phyloP scores from a whole-genome alignment of 2,329 filamentous ascomycete species.

The Fusarium sterilihyphosum region DNA sequence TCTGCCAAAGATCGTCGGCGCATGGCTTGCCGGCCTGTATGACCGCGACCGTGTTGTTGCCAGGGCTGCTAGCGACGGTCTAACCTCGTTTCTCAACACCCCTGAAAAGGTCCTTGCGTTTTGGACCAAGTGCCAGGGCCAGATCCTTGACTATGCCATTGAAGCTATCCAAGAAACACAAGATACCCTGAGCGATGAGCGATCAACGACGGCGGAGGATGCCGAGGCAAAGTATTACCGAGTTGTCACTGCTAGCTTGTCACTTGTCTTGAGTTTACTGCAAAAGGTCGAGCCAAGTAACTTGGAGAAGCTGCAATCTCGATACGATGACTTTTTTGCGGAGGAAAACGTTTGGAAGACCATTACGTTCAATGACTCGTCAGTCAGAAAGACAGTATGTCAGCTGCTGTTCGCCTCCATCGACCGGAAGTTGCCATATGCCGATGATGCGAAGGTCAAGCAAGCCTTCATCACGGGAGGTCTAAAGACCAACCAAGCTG shows the following conservation, averaged over 20 bases:
- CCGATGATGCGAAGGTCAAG: conserved; percentile 61
- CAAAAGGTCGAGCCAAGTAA: conserved; percentile 61
- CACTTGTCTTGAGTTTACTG: conserved; percentile 64
- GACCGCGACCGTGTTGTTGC: conserved; percentile 84
- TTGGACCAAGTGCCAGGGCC: conserved; percentile 82
- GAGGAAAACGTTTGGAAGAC: conserved; percentile 74
- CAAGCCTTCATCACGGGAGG: conserved; percentile 76
- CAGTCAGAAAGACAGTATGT: conserved; percentile 61
- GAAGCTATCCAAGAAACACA: conserved; percentile 83
- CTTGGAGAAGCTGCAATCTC: conserved; percentile 66
- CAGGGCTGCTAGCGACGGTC: conserved; percentile 79
- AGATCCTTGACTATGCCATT: conserved; percentile 84
- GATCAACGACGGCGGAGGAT: conserved; percentile 85
- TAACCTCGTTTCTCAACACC: conserved; percentile 79
- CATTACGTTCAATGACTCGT: conserved; percentile 69
- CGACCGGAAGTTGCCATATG: conserved; percentile 58
- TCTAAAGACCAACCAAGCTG: conserved; percentile 75
- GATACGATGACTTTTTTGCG: conserved; percentile 73
- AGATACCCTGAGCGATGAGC: conserved; percentile 87
- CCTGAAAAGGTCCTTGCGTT: conserved; percentile 81
- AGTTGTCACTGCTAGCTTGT: conserved; percentile 69
- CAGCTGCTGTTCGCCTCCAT: conserved; percentile 62
- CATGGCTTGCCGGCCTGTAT: conserved; percentile 92
- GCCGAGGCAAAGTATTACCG: conserved; percentile 85
- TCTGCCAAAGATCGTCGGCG: conserved; percentile 79